A percentile compares a stretch with the other conserved stretches of the same genome.
These are phyloP conservation scores for Talaromyces borbonicus DNA, from an alignment of 495 filamentous ascomycete genomes.

Conservation along the genomic window DNA sequence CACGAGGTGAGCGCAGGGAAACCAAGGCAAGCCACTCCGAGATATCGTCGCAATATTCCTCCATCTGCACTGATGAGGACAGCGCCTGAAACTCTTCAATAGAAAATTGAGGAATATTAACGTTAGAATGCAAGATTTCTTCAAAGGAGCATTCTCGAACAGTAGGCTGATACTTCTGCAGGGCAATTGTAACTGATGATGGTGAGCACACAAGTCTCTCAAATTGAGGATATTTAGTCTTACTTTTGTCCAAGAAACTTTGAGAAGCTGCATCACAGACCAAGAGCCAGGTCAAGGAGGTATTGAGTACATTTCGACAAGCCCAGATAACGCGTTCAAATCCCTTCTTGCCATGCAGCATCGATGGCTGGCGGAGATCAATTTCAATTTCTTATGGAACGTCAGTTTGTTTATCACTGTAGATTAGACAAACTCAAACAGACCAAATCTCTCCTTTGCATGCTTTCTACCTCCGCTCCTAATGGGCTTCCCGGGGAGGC, in stretches of 20 bases:
- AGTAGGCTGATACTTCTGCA: slow-evolving; percentile 45
- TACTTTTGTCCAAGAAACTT: slow-evolving; percentile 20
- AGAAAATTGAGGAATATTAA: slow-evolving; percentile 42
- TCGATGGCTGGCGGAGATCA: slow-evolving; percentile 67
- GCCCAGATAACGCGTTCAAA: slow-evolving; percentile 82
- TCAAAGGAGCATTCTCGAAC: slow-evolving; percentile 26
- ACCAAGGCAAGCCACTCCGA: slow-evolving; percentile 82
- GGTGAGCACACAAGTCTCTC: not conserved
- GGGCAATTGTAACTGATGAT: slow-evolving; percentile 13
- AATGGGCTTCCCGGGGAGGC: slow-evolving; percentile 66
- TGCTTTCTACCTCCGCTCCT: slow-evolving; percentile 50
- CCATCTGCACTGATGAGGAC: slow-evolving; percentile 35
- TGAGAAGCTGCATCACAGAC: slow-evolving; percentile 42
- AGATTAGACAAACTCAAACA: slow-evolving; percentile 10
- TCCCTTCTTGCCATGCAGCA: slow-evolving; percentile 84
- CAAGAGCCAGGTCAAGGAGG: slow-evolving; percentile 73
- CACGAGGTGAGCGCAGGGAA: slow-evolving; percentile 59
- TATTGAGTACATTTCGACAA: slow-evolving; percentile 68
- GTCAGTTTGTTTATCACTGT: not conserved
- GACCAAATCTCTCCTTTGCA: slow-evolving; percentile 43
- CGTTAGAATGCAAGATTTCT: slow-evolving; percentile 19
- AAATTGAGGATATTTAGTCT: not conserved
- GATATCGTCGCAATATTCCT: slow-evolving; percentile 51
- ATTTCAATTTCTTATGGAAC: slow-evolving; percentile 55
- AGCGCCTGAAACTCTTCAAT: slow-evolving; percentile 26